Evolutionary conservation across 2,329 filamentous ascomycete genomes (phyloP).

Genomic region (Stagonosporopsis chrysanthemi): DNA sequence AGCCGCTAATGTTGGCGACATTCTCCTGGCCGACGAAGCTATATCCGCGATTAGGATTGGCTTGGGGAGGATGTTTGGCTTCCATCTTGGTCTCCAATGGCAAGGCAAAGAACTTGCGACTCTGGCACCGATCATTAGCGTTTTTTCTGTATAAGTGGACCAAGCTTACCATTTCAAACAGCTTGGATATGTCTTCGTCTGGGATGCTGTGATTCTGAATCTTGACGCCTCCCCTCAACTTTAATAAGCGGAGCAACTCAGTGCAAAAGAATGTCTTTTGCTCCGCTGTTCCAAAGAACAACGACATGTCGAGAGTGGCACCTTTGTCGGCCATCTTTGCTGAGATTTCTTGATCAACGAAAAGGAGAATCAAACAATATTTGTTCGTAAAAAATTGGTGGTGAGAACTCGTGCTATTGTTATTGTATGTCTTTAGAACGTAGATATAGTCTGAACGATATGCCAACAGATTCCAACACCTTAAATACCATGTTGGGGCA

Average conservation of each 20-base stretch:
- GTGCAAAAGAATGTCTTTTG: conserved; percentile 1
- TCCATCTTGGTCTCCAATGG: conserved; percentile 9
- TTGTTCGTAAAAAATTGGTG: no score
- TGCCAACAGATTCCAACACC: not conserved
- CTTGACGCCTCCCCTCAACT: conserved; percentile 15
- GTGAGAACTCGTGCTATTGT: not conserved
- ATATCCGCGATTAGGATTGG: conserved; percentile 23
- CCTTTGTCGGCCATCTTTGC: conserved; percentile 2
- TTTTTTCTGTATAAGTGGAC: not conserved
- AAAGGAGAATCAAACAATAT: no score
- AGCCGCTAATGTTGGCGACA: conserved; percentile 6
- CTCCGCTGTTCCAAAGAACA: conserved; percentile 1
- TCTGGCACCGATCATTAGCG: conserved; percentile 2
- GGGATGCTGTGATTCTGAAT: conserved; percentile 18
- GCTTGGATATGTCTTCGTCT: conserved; percentile 9
- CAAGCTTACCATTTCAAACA: conserved; percentile 4
- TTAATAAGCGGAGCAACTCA: conserved; percentile 3
- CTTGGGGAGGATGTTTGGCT: not conserved
- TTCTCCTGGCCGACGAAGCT: conserved; percentile 6
- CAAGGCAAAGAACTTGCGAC: conserved; percentile 18
- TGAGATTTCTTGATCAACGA: not conserved
- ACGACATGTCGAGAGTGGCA: conserved; percentile 10
- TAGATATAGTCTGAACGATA: not conserved
- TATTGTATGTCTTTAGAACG: not conserved
- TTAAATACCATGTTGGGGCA: not conserved